Evolutionary conservation across 2,329 filamentous ascomycete genomes (phyloP).

Genomic region (Cephalotrichum gorgonifer): DNA sequence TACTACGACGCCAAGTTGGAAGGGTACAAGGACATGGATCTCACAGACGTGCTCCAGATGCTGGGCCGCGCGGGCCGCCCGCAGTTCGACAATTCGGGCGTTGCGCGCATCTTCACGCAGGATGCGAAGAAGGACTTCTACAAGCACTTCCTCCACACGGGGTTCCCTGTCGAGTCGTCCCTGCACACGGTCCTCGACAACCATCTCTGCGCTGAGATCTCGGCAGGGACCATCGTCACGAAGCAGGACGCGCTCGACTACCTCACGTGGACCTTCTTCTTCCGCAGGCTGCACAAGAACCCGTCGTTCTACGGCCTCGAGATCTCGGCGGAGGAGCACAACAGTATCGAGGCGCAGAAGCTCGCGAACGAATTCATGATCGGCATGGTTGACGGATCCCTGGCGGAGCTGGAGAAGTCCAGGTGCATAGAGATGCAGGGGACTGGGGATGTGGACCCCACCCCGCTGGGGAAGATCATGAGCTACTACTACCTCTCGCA

Average conservation of each 20-base stretch:
- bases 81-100: constrained; percentile 92
- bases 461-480: constrained; percentile 94
- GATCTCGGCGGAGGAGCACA: constrained; percentile 86
- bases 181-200: constrained; percentile 95
- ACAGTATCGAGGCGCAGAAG: constrained; percentile 73
- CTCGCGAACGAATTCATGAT: constrained; percentile 93
- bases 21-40: constrained; percentile 96
- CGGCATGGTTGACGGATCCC: constrained; percentile 77
- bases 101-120: constrained; percentile 94
- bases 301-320: constrained; percentile 95
- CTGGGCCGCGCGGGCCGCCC: constrained; percentile 88
- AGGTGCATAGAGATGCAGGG: constrained; percentile 73
- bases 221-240: constrained; percentile 81
- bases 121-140: constrained; percentile 98
- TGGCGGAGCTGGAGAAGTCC: constrained; percentile 72
- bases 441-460: constrained; percentile 83
- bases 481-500: constrained; percentile 98
- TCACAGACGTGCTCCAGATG: constrained; percentile 98
- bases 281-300: constrained; percentile 93
- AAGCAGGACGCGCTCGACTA: constrained; percentile 98
- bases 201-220: constrained; percentile 90
- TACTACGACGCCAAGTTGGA: constrained; percentile 98
- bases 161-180: constrained; percentile 94
- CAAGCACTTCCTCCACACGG: constrained; percentile 97
- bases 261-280: constrained; percentile 99